Conservation (phyloP, 768 basidiomycete species). For the Naematelia aurantialba region DNA sequence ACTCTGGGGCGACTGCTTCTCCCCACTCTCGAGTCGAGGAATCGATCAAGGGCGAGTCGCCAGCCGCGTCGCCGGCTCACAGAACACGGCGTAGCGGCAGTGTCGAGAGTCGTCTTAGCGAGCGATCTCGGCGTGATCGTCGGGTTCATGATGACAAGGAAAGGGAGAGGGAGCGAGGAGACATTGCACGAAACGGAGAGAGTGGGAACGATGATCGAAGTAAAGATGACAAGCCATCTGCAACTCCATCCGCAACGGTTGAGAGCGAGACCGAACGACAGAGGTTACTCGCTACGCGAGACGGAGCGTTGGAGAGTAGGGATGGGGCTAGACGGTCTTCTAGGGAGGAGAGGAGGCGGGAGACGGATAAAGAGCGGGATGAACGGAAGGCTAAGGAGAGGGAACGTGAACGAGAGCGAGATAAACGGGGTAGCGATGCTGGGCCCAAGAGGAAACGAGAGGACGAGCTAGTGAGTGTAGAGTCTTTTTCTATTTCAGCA, state of each 20-base stretch:
- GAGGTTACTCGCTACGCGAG: constrained; percentile 19
- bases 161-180: neutral
- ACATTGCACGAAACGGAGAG: neutral
- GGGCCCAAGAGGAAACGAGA: constrained; percentile 26
- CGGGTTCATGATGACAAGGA: constrained; percentile 20
- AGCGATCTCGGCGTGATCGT: constrained; percentile 23
- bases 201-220: neutral
- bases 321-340: constrained; percentile 11
- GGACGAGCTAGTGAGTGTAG: constrained; percentile 18
- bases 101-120: constrained; percentile 29
- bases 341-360: constrained; percentile 16
- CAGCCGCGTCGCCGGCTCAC: constrained; percentile 12
- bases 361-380: constrained; percentile 22
- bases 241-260: neutral
- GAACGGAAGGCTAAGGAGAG: constrained; percentile 18
- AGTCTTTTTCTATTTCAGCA: neutral
- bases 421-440: constrained; percentile 15
- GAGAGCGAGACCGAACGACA: constrained; percentile 17
- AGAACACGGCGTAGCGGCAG: constrained; percentile 25
- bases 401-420: constrained; percentile 13
- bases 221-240: neutral
- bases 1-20: neutral
- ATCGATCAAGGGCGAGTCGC: constrained; percentile 10
- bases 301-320: constrained; percentile 21
- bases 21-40: constrained; percentile 6